Evolutionary conservation across 2,329 filamentous ascomycete species (phyloP).

Genomic region (Grosmannia penicillata): DNA sequence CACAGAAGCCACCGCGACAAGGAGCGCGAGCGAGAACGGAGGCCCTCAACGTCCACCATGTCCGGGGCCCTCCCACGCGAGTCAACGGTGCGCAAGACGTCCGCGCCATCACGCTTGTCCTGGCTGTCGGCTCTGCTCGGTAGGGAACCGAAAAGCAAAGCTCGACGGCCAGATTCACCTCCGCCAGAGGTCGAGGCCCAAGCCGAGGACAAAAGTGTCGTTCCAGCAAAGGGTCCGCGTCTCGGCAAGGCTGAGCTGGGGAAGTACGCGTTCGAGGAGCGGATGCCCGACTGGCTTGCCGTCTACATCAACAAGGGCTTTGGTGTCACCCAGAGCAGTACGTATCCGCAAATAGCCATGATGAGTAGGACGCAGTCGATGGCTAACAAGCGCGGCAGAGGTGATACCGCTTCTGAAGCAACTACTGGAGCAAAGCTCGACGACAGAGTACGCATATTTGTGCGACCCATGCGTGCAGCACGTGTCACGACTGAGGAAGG

Average conservation of each 20-base stretch:
- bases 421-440: constrained; percentile 48
- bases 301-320: constrained; percentile 45
- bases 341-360: too few relatives aligned
- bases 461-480: constrained; percentile 66
- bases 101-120: too few relatives aligned
- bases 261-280: constrained; percentile 55
- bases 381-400: constrained; percentile 16
- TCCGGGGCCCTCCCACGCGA: too few relatives aligned
- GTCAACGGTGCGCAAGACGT: too few relatives aligned
- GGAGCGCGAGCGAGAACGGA: not conserved
- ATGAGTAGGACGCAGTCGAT: too few relatives aligned
- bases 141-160: too few relatives aligned
- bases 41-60: not conserved
- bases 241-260: constrained; percentile 49
- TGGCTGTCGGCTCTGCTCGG: too few relatives aligned
- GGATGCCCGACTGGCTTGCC: constrained; percentile 58
- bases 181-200: too few relatives aligned
- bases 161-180: too few relatives aligned
- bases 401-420: constrained; percentile 48
- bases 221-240: constrained; percentile 4
- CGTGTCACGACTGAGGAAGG: constrained; percentile 64
- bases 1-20: not conserved
- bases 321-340: constrained; percentile 38
- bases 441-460: constrained; percentile 58
- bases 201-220: too few relatives aligned